phyloP scores from a whole-genome alignment of 768 basidiomycete genomes.

The Pleurotus ostreatus region DNA sequence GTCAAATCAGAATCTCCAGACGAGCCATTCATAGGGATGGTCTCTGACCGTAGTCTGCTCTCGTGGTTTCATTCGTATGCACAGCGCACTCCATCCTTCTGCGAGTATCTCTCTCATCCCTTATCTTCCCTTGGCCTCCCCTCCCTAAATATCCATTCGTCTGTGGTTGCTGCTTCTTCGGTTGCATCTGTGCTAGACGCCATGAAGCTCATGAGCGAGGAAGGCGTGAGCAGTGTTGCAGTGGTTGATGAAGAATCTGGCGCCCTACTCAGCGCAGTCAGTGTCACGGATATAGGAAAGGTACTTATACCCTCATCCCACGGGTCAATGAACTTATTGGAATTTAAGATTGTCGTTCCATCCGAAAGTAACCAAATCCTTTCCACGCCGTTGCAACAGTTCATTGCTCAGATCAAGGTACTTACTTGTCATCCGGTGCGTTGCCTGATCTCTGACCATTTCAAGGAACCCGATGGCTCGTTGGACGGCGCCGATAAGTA shows the following conservation, averaged over 20 bases:
- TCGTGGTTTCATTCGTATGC: slow-evolving; percentile 62
- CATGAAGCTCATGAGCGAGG: slow-evolving; percentile 83
- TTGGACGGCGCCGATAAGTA: slow-evolving; percentile 78
- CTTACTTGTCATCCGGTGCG: slow-evolving; percentile 1
- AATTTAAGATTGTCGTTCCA: slow-evolving; percentile 67
- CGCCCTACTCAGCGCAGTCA: slow-evolving; percentile 67
- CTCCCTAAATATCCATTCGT: slow-evolving; percentile 56
- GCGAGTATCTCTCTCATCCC: slow-evolving; percentile 46
- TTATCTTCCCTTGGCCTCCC: slow-evolving; percentile 56
- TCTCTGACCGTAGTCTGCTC: slow-evolving; percentile 72
- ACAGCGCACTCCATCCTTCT: slow-evolving; percentile 40
- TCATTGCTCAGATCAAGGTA: slow-evolving; percentile 73
- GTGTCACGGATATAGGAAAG: slow-evolving; percentile 80
- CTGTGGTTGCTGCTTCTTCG: slow-evolving; percentile 61
- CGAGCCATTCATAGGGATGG: slow-evolving; percentile 58
- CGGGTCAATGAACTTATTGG: not conserved
- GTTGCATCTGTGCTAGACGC: slow-evolving; percentile 68
- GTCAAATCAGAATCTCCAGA: slow-evolving; percentile 44
- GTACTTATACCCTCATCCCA: slow-evolving; percentile 24
- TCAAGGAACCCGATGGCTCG: slow-evolving; percentile 65
- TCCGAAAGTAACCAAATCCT: slow-evolving; percentile 78
- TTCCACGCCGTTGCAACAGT: slow-evolving; percentile 61
- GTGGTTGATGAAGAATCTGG: slow-evolving; percentile 66
- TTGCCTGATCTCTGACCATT: not conserved
- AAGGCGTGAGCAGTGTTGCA: slow-evolving; percentile 81